phyloP scores from a whole-genome alignment of 2,329 filamentous ascomycete genomes.

The Alternaria sp. region DNA sequence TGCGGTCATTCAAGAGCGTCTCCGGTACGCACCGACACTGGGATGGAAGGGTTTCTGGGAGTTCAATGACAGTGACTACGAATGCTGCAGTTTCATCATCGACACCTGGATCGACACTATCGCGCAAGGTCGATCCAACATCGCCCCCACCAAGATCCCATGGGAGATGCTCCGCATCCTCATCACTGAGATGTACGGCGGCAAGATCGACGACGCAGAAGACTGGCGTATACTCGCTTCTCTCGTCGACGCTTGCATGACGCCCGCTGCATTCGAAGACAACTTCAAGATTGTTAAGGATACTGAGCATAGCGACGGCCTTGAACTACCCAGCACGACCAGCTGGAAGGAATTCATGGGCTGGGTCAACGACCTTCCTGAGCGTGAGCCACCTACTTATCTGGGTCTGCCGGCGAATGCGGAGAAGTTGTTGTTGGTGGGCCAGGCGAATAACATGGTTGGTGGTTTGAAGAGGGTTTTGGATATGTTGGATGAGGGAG shows the following conservation, averaged over 20 bases:
- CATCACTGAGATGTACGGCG: slow-evolving; percentile 93
- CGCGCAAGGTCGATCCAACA: slow-evolving; percentile 86
- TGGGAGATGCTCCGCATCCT: slow-evolving; percentile 96
- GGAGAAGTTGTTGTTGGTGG: slow-evolving; percentile 92
- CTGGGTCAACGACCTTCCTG: slow-evolving; percentile 92
- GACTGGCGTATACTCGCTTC: slow-evolving; percentile 79
- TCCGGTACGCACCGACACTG: slow-evolving; percentile 91
- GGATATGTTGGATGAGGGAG: slow-evolving; percentile 90
- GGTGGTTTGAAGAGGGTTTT: slow-evolving; percentile 84
- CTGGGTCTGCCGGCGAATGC: slow-evolving; percentile 93
- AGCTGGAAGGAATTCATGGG: slow-evolving; percentile 84
- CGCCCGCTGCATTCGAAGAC: slow-evolving; percentile 88
- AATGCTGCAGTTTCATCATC: slow-evolving; percentile 95
- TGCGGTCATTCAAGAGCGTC: slow-evolving; percentile 91
- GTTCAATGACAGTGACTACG: slow-evolving; percentile 99
- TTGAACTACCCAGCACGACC: slow-evolving; percentile 82
- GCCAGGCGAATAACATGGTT: slow-evolving; percentile 85
- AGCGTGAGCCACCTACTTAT: slow-evolving; percentile 95
- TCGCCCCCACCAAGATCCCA: slow-evolving; percentile 91
- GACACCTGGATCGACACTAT: slow-evolving; percentile 91
- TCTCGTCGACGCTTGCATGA: slow-evolving; percentile 82
- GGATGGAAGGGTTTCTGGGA: slow-evolving; percentile 99
- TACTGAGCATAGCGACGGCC: slow-evolving; percentile 63
- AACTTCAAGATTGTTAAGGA: slow-evolving; percentile 85
- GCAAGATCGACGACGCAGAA: slow-evolving; percentile 91